A percentile compares a stretch with the other conserved stretches of the same genome.
Conservation (phyloP, 768 basidiomycete genomes). For the Chlorophyllum brunneum region DNA sequence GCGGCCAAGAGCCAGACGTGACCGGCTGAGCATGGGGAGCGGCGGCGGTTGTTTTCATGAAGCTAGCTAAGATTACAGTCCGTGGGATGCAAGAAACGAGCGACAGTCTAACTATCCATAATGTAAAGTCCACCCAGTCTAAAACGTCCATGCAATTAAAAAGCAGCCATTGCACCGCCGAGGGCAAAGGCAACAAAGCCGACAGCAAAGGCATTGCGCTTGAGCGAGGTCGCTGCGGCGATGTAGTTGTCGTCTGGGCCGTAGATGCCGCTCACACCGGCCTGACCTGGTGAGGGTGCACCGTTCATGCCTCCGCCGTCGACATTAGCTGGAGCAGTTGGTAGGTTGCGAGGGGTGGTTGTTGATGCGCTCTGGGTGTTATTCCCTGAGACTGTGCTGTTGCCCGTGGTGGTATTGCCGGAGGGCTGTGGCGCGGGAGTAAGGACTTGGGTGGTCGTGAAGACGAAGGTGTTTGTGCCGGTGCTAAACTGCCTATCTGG, state of each 20-base stretch:
- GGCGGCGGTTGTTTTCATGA: not conserved
- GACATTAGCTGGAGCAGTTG: conserved; percentile 57
- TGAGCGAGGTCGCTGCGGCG: conserved; percentile 47
- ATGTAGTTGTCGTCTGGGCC: conserved; percentile 71
- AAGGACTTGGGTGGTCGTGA: conserved; percentile 40
- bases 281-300: conserved; percentile 59
- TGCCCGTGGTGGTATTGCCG: conserved; percentile 14
- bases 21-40: too few relatives aligned
- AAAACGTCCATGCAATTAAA: conserved; percentile 27
- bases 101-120: conserved; percentile 15
- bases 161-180: conserved; percentile 43
- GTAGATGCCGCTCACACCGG: conserved; percentile 45
- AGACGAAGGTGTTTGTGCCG: conserved; percentile 34
- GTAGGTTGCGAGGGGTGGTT: conserved; percentile 35
- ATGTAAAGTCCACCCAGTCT: conserved; percentile 2
- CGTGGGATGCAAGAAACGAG: conserved; percentile 8
- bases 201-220: conserved; percentile 40
- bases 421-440: conserved; percentile 38
- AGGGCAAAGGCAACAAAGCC: conserved; percentile 41
- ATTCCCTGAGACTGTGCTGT: conserved; percentile 23
- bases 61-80: conserved; percentile 8
- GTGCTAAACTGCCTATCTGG: conserved; percentile 40
- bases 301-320: conserved; percentile 49
- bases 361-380: conserved; percentile 31
- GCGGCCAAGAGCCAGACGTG: not conserved